phyloP scores from a whole-genome alignment of 176 grass and related monocot genomes.

The Eleusine indica region DNA sequence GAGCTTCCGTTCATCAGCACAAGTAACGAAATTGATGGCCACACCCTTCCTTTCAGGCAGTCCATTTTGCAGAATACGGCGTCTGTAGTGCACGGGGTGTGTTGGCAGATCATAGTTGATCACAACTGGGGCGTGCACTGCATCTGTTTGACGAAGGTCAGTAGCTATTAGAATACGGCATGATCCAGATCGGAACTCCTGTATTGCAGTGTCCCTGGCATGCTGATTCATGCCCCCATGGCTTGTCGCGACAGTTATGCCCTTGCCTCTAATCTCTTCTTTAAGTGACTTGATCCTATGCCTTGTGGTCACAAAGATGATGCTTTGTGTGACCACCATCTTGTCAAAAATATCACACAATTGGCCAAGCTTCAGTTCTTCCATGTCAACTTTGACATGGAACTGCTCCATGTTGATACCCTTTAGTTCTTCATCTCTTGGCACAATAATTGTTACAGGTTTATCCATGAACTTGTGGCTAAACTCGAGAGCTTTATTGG shows the following conservation, averaged over 20 bases:
- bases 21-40: constrained; percentile 12
- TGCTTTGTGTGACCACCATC: constrained; percentile 31
- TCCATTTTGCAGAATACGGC: background rate
- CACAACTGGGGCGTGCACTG: constrained; percentile 41
- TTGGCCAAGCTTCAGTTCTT: constrained; percentile 61
- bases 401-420: constrained; percentile 53
- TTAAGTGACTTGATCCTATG: constrained; percentile 52
- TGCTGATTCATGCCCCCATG: constrained; percentile 67
- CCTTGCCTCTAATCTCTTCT: constrained; percentile 49
- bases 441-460: constrained; percentile 49
- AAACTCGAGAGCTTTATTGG: constrained; percentile 55
- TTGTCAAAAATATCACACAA: constrained; percentile 50
- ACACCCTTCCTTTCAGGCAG: background rate
- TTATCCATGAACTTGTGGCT: constrained; percentile 59
- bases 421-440: constrained; percentile 67
- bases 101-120: constrained; percentile 79
- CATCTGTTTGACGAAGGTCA: constrained; percentile 44
- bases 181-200: constrained; percentile 56
- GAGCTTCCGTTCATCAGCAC: background rate
- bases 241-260: constrained; percentile 52
- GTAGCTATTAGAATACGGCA: constrained; percentile 53
- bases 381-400: constrained; percentile 55
- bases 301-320: constrained; percentile 63
- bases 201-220: constrained; percentile 51
- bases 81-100: background rate